Base-by-base conservation (phyloP, 148 eudicot genomes). In the Camellia granthamiana region DNA sequence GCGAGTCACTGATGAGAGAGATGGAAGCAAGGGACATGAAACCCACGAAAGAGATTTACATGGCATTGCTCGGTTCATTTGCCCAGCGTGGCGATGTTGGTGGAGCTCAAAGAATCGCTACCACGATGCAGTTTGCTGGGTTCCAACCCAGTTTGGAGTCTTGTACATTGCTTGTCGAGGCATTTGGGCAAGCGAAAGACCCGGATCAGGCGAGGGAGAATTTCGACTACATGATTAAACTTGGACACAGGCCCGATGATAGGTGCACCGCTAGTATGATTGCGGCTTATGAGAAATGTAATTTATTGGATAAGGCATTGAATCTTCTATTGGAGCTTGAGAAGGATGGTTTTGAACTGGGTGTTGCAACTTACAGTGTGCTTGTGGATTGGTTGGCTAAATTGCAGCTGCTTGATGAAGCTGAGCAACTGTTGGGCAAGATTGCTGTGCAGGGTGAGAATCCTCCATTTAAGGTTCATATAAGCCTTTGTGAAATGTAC, bases 401-500 rank as follows among this genome's bases (percentile, higher is more conserved):
- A 75, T 76, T 97, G 88, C 92, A 84, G 84, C 82, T 97, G 69
- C 65, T 92, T 76, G 98, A 97, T 63, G 99, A 97, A 86, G 96
- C 90, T 43, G 98, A 97, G 84, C 86, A 88, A 78, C 49, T 97
- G n/a, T 55, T 92, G 79, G 87, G 87, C 0, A 94, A 87, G 86
- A 92, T 97, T 69, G 56, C 90, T 72, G 81, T 86, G 77, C 82
- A 70, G 42, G 95, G 97, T n/a, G 98, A 94, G 84, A 72, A 91
- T 79, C 98, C 99, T 81, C 89, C 99, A 10, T 63, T 94, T 42
- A 88, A 84, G 82, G 79, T 97, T 63, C 99, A 94, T 59, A 83
- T 97, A 78, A 92, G 95, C 87, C 94, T 92, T 60, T 94, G 92
- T 77, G 96, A 87, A 66, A 97, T 97, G 99, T 94, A 97, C 77